Percentiles rank a stretch among this genome's conserved stretches.
phyloP scores from a whole-genome alignment of 768 basidiomycete species.

The Podaxis rugospora region DNA sequence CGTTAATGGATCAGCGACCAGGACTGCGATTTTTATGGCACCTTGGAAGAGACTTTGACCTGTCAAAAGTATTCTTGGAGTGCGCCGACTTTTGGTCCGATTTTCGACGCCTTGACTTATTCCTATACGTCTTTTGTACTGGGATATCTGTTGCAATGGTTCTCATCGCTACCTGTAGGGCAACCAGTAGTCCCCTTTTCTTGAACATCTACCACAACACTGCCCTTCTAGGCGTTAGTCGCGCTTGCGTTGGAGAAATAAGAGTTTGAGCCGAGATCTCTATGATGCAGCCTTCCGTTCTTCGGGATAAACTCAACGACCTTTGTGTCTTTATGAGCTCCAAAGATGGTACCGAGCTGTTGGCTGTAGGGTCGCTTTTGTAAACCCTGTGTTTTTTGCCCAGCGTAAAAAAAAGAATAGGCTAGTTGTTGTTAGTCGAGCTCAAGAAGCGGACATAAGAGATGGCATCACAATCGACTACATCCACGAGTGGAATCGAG shows the following conservation, averaged over 20 bases:
- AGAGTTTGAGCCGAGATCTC: constrained; percentile 26
- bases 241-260: background rate
- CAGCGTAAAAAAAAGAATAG: constrained; percentile 69
- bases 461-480: constrained; percentile 72
- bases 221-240: too few species aligned
- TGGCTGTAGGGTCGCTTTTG: constrained; percentile 76
- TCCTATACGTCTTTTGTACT: too few species aligned
- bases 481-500: constrained; percentile 63
- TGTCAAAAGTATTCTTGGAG: too few species aligned
- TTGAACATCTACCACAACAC: too few species aligned
- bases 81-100: too few species aligned
- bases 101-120: too few species aligned
- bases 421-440: constrained; percentile 33
- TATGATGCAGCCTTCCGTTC: constrained; percentile 55
- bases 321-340: constrained; percentile 63
- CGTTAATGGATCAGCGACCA: too few species aligned
- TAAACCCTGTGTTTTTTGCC: constrained; percentile 75
- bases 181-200: too few species aligned
- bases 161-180: too few species aligned
- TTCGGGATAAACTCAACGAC: constrained; percentile 55
- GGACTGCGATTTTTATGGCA: too few species aligned
- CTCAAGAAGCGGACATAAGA: background rate
- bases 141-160: too few species aligned
- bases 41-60: too few species aligned
- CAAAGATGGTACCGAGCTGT: constrained; percentile 73